A percentile compares a stretch with the other conserved stretches of the same genome.
phyloP scores from a whole-genome alignment of 2,329 filamentous ascomycete genomes.

The Cadophora sp. region DNA sequence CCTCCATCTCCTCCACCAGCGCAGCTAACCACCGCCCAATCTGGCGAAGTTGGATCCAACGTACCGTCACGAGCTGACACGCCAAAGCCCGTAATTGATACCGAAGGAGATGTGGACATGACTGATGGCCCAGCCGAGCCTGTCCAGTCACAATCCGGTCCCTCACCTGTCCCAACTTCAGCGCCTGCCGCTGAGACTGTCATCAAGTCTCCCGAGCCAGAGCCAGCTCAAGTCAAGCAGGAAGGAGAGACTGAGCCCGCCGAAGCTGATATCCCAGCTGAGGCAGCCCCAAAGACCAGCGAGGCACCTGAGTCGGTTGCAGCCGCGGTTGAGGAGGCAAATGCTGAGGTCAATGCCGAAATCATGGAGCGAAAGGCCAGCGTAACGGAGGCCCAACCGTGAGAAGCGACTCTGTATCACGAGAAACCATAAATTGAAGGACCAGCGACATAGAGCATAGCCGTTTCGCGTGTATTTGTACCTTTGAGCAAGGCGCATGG shows the following conservation, averaged over 20 bases:
- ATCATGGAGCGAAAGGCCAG: slow-evolving; percentile 41
- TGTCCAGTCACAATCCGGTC: neutral
- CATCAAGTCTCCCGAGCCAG: slow-evolving; percentile 41
- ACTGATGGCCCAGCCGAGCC: slow-evolving; percentile 24
- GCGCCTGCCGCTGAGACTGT: slow-evolving; percentile 15
- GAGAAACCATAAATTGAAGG: neutral
- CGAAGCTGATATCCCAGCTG: slow-evolving; percentile 41
- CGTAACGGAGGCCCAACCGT: slow-evolving; percentile 17
- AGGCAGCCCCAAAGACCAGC: slow-evolving; percentile 18
- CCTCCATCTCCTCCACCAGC: slow-evolving; percentile 7
- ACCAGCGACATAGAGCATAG: slow-evolving; percentile 1
- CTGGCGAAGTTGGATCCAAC: slow-evolving; percentile 40
- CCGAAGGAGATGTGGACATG: slow-evolving; percentile 46
- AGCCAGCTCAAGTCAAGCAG: slow-evolving; percentile 43
- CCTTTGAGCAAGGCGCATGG: slow-evolving; percentile 26
- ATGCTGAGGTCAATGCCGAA: slow-evolving; percentile 42
- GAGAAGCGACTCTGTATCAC: neutral
- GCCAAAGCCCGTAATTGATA: slow-evolving; percentile 37
- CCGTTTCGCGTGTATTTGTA: slow-evolving; percentile 18
- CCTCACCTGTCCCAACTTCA: slow-evolving; percentile 15
- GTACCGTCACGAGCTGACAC: slow-evolving; percentile 41
- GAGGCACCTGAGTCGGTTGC: slow-evolving; percentile 21
- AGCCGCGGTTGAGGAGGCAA: slow-evolving; percentile 26
- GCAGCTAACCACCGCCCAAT: neutral
- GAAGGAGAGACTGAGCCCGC: slow-evolving; percentile 41